Conservation (phyloP, 768 basidiomycete species). For the Strobilomyces dryophilus region DNA sequence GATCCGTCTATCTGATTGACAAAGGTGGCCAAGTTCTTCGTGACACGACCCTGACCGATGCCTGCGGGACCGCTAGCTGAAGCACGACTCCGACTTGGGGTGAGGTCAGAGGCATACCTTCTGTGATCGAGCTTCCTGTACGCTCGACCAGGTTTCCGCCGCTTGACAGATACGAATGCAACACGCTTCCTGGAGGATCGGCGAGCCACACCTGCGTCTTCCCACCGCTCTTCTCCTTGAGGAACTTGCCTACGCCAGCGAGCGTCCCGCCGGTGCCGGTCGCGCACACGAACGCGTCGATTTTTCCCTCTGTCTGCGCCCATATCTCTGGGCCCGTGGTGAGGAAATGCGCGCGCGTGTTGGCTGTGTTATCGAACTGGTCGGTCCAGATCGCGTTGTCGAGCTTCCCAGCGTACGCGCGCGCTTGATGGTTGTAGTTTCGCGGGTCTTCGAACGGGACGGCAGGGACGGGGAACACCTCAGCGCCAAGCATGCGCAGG, state of each 20-base stretch:
- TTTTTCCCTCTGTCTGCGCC: conserved; percentile 72
- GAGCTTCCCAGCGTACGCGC: conserved; percentile 70
- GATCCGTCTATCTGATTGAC: conserved; percentile 77
- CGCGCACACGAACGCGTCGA: conserved; percentile 91
- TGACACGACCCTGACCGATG: conserved; percentile 96
- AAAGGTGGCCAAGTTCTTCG: conserved; percentile 83
- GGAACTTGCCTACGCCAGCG: conserved; percentile 78
- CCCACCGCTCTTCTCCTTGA: conserved; percentile 78
- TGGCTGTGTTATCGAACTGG: conserved; percentile 97
- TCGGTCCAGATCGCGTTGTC: conserved; percentile 93
- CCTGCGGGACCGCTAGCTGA: conserved; percentile 41
- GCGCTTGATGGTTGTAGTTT: conserved; percentile 98
- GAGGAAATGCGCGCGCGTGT: conserved; percentile 80
- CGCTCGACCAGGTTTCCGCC: conserved; percentile 77
- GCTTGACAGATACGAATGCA: conserved; percentile 77
- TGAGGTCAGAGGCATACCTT: conserved; percentile 49
- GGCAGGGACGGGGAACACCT: conserved; percentile 93
- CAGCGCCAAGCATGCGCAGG: conserved; percentile 94
- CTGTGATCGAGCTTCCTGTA: conserved; percentile 84
- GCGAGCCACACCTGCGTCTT: conserved; percentile 90
- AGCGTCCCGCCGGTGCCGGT: conserved; percentile 97
- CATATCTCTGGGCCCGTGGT: conserved; percentile 97
- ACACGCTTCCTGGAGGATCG: conserved; percentile 93
- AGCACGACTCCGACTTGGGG: not conserved
- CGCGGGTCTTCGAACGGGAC: conserved; percentile 92